phyloP scores from a whole-genome alignment of 805 yeast genomes.

The Wickerhamiella sergipiensis region DNA sequence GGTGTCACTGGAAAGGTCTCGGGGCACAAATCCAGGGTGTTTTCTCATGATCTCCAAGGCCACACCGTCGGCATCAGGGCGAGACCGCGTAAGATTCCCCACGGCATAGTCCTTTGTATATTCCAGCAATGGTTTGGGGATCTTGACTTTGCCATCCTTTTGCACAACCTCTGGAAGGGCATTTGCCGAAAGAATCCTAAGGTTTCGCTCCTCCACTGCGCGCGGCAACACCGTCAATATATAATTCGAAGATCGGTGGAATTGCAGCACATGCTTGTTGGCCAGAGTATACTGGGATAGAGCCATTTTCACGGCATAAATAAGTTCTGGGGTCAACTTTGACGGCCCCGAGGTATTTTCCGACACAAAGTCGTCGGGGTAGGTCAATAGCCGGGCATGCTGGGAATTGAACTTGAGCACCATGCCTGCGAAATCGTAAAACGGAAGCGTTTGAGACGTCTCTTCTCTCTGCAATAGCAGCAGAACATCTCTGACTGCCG shows the following conservation, averaged over 20 bases:
- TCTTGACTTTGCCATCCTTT: not conserved
- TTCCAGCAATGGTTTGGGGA: not conserved
- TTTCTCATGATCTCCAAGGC: slow-evolving; percentile 5
- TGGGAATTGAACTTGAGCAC: not conserved
- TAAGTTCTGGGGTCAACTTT: slow-evolving; percentile 5
- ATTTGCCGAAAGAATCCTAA: not conserved
- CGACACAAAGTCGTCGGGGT: not conserved
- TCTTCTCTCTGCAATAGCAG: not conserved
- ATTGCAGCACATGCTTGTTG: slow-evolving; percentile 2
- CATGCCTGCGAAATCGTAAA: slow-evolving; percentile 3
- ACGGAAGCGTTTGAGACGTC: slow-evolving; percentile 4
- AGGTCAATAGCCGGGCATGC: not conserved
- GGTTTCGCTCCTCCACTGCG: slow-evolving; percentile 3
- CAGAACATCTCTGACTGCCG: not conserved
- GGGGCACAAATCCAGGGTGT: not conserved
- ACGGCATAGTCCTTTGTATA: slow-evolving; percentile 14
- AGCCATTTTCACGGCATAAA: slow-evolving; percentile 12
- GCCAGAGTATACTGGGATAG: slow-evolving; percentile 11
- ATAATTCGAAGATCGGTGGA: slow-evolving; percentile 4
- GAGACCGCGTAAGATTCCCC: slow-evolving; percentile 8
- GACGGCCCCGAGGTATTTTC: not conserved
- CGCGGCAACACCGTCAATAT: slow-evolving; percentile 9
- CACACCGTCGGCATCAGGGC: slow-evolving; percentile 4
- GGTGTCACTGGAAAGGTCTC: not conserved
- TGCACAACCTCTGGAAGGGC: not conserved